Evolutionary conservation across 345 rosid genomes (phyloP).

Genomic region (Aquilaria yunnanensis): DNA sequence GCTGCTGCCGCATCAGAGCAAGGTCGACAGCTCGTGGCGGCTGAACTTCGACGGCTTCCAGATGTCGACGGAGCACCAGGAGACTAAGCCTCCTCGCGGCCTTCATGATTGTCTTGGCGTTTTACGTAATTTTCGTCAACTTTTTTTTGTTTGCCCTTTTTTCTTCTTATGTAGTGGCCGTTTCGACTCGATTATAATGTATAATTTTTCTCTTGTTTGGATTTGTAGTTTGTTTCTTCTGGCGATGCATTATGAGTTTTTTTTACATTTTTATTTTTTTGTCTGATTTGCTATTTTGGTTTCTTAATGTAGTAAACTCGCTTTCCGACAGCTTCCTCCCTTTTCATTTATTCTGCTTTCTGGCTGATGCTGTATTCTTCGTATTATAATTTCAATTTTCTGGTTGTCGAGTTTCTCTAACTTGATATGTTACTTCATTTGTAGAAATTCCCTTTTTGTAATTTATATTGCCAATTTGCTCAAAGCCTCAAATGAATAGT

Average conservation of each 20-base stretch:
- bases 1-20: constrained; percentile 34
- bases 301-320: no score
- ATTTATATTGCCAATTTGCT: no score
- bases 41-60: constrained; percentile 78
- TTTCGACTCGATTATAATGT: neutral
- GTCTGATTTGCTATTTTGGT: no score
- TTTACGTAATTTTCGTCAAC: constrained; percentile 34
- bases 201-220: constrained; percentile 1
- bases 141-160: neutral
- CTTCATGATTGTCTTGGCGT: constrained; percentile 79
- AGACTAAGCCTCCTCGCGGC: constrained; percentile 45
- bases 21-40: constrained; percentile 78
- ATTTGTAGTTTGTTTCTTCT: neutral
- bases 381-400: no score
- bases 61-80: constrained; percentile 44
- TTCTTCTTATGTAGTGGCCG: neutral
- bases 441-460: no score
- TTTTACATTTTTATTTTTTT: neutral
- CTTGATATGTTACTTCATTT: no score
- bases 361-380: no score
- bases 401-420: no score
- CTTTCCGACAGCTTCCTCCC: no score
- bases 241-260: neutral
- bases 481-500: no score
- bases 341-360: no score